Base-by-base conservation (phyloP, 768 basidiomycete genomes). In the Fomitopsis serialis region DNA sequence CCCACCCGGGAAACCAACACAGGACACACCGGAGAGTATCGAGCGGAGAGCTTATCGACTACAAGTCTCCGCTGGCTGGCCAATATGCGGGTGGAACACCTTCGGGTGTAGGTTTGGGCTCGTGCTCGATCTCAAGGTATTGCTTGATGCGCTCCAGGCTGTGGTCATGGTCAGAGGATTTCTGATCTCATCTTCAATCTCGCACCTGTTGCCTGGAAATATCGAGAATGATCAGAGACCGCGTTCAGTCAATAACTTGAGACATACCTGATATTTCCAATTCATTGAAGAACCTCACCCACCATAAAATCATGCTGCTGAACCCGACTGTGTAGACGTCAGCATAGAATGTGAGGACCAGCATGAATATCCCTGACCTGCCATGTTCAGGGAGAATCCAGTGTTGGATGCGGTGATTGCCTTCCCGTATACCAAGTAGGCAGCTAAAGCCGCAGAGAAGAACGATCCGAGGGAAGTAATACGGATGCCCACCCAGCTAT, bases 41-140 rank as follows among this genome's bases (percentile, higher is more conserved):
- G 69, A 1, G 80, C 80, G 23, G 71, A 74, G 6, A 82, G 64
- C 43, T 76, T 72, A 54, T 82, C 75, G 1, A 79, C 74, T 3
- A 58, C 27, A 83, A 63, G 6, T 70, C 64, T 1, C 82, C 82
- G n/a, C 76, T 77, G 1, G 81, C 70, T 5, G 82, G 82, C 82
- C 82, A 84, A 50, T 80, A 77, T 0, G 82, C 82, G 9, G 82
- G 80, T 2, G 82, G 82, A n/a, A 72, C 62, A 3, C 75, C 74
- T 6, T 66, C 57, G 40, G 66, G 57, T 2, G 68, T 70, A 1
- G 72, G 57, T 52, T 68, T 64, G 0, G 72, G 70, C 63, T 84
- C 82, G 53, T 79, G 78, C 49, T 80, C 79, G 43, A 80, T 78
- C 19, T 71, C 67, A 27, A 82, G 62, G 60, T 81, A 83, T 35